Base-by-base conservation (phyloP, 2,329 filamentous ascomycete species). In the Calonectria naviculata region DNA sequence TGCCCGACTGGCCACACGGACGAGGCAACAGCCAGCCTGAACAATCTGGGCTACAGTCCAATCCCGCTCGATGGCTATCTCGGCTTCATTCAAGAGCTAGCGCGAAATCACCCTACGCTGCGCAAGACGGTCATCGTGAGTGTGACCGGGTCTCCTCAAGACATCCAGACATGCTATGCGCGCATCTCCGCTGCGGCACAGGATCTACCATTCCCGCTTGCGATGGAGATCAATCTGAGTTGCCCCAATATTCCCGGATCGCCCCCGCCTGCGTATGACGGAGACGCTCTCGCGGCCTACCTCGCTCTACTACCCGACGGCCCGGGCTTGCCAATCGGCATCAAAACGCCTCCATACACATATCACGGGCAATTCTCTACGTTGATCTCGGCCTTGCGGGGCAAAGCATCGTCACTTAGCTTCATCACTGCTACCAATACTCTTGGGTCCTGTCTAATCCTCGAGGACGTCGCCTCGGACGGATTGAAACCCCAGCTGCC, bases 301-400 rank as follows among this genome's bases (percentile, higher is more conserved):
- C 82, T 95, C 2, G 73, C 75, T 1, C 82, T 83, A 0, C 81
- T 93, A 0, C 81, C 84, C 0, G 46, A 73, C 0, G 72, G 80
- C 4, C 82, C 86, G 7, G 64, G 9, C 8, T 71, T 88, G 19
- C 81, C 87, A 3, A 74, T 86, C 12, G 94, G 93, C 0, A 85
- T 95, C 73, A 96, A 96, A 79, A 92, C 90, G 1, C 93, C 94
- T 6, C 94, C 94, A 0, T 95, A 94, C 76, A 95, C 93, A 0
- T 90, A 95, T 78, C 83, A 87, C 0, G 89, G 86, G 0, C 91
- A 95, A 78, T 95, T 93, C 78, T 79, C 84, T 0, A 85, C 84
- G 21, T 81, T 95, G 17, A 80, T 91, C 2, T 73, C 81, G 0
- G 89, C 90, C 0, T 81, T 95, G 7, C 74, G 2, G 74, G 75